Conservation (phyloP, 2,329 filamentous ascomycete genomes). For the Lasiodiplodia sp. region DNA sequence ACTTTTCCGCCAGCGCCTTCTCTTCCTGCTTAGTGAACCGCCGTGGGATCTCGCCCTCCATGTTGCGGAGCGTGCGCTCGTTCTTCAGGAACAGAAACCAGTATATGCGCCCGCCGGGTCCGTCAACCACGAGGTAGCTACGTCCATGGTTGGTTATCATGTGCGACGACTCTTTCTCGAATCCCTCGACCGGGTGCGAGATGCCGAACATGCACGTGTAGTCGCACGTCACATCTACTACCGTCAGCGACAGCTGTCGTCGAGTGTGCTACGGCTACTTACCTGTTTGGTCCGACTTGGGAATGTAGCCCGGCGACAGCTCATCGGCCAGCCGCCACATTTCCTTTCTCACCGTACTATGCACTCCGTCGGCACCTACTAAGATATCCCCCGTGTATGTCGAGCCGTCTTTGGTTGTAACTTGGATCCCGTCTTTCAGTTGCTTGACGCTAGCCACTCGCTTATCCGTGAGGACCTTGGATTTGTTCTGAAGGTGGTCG, state of each 20-base stretch:
- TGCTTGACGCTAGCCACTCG: not conserved
- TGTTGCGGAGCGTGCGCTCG: slow-evolving; percentile 37
- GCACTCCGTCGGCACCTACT: slow-evolving; percentile 27
- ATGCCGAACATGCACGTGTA: slow-evolving; percentile 28
- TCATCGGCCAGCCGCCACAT: slow-evolving; percentile 32
- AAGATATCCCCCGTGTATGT: slow-evolving; percentile 16
- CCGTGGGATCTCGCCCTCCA: slow-evolving; percentile 36
- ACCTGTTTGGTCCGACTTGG: slow-evolving; percentile 2
- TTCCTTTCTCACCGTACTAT: slow-evolving; percentile 15
- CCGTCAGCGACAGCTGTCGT: too few relatives aligned
- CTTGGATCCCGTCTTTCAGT: not conserved
- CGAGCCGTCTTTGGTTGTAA: not conserved
- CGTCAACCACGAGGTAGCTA: slow-evolving; percentile 1
- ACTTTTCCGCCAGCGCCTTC: slow-evolving; percentile 37
- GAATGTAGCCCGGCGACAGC: slow-evolving; percentile 12
- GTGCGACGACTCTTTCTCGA: slow-evolving; percentile 28
- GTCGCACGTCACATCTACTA: not conserved
- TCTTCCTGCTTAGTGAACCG: slow-evolving; percentile 44
- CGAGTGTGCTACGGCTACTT: not conserved
- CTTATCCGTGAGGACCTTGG: slow-evolving; percentile 9
- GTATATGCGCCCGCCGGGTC: slow-evolving; percentile 32
- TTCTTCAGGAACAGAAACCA: slow-evolving; percentile 39
- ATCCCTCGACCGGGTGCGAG: not conserved
- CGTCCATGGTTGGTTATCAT: not conserved
- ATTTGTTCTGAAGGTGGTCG: slow-evolving; percentile 25